A percentile compares a stretch with the other conserved stretches of the same genome.
Conservation (phyloP, 805 yeast genomes). For the Metschnikowia drakensbergensis region DNA sequence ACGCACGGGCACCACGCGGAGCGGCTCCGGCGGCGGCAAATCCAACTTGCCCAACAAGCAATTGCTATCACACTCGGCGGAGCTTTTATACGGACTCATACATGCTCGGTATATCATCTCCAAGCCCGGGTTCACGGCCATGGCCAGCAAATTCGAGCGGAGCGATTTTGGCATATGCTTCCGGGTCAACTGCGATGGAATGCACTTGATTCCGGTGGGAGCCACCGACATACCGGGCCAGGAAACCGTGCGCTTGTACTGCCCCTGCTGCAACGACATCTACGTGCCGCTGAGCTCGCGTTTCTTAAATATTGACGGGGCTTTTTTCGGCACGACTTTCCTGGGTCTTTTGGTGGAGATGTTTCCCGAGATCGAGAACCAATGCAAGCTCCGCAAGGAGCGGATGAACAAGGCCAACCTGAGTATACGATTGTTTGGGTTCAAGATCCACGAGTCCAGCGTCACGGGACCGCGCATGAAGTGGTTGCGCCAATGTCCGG, state of each 20-base stretch:
- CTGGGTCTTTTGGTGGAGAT: slow-evolving; percentile 88
- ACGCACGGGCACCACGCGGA: slow-evolving; percentile 1
- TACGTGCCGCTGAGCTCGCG: slow-evolving; percentile 86
- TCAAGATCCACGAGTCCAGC: slow-evolving; percentile 70
- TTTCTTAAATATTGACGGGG: slow-evolving; percentile 88
- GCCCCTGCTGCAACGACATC: slow-evolving; percentile 92
- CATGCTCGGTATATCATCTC: slow-evolving; percentile 90
- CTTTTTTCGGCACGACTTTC: slow-evolving; percentile 94
- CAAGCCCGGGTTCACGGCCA: slow-evolving; percentile 81
- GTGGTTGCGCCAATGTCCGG: slow-evolving; percentile 85
- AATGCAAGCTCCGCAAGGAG: slow-evolving; percentile 54
- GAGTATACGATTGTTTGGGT: slow-evolving; percentile 83
- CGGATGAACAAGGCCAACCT: slow-evolving; percentile 49
- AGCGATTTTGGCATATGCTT: slow-evolving; percentile 92
- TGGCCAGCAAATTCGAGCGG: slow-evolving; percentile 91
- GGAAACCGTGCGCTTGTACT: slow-evolving; percentile 86
- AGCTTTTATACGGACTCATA: slow-evolving; percentile 85
- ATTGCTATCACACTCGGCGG: slow-evolving; percentile 84
- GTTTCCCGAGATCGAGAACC: slow-evolving; percentile 85
- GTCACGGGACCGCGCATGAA: slow-evolving; percentile 90
- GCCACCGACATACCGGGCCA: slow-evolving; percentile 85
- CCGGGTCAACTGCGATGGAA: slow-evolving; percentile 81
- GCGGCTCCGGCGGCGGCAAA: slow-evolving; percentile 23
- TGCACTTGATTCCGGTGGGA: slow-evolving; percentile 89
- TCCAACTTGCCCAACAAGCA: slow-evolving; percentile 66